Evolutionary conservation across 257 asterid species (phyloP), one percentile per base, ranked within the genome.

Genomic region (Penstemon barbatus): DNA sequence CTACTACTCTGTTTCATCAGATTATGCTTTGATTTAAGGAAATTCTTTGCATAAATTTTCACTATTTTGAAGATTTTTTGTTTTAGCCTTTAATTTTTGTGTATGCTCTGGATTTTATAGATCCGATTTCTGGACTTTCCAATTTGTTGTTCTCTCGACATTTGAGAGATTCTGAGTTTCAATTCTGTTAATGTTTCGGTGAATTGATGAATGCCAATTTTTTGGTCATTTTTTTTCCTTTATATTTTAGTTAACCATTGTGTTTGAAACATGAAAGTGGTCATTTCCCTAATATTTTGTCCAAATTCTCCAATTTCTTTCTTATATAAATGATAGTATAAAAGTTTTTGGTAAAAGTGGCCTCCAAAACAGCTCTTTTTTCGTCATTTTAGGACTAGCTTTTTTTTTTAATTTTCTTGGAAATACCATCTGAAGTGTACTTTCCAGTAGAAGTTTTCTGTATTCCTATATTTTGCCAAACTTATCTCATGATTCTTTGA

Each of bases 81-180:
- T 8, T 61, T 54, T 45, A 39, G 15, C 63, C 38, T 58, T 37
- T 39, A 37, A 57, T 48, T 71, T 66, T 39, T 58, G 61, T 44
- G n/a, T 59, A 7, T 59, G 4, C 54, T 73, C 42, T 67, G 66
- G 69, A 49, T 55, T 71, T 74, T 68, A 52, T 65, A 72, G 79
- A 78, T 69, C 83, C 66, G 65, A 46, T 57, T 61, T 44, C 71
- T 65, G 55, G 38, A 58, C 46, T 74, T 76, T 52, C 71, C 69
- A 58, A 57, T n/a, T 59, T 62, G 41, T 49, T 42, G 42, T 61
- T 59, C 10, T 51, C 44, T 37, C 8, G 54, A 12, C 12, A n/a
- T 12, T 41, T 19, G 43, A 50, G 67, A 71, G 36, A 8, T 74
- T 60, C 56, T 25, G 54, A 4, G 45, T 57, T 61, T 36, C 44